These are phyloP conservation scores for Hygrophorus pudorinus DNA, from an alignment of 768 basidiomycete genomes.

Conservation along the genomic window DNA sequence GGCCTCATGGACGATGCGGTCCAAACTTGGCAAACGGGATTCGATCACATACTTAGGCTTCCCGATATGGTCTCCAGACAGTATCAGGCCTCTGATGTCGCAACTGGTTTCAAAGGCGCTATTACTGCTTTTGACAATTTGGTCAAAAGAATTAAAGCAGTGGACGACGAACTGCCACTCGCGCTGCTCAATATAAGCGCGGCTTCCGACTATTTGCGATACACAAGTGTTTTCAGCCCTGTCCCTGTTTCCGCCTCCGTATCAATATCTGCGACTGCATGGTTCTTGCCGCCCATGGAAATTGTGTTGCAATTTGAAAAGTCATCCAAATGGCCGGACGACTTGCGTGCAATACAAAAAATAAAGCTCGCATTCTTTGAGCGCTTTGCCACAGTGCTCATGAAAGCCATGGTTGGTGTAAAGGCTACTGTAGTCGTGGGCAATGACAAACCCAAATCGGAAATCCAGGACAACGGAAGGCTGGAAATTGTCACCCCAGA, in stretches of 20 bases:
- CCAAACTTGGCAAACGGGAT: constrained; percentile 47
- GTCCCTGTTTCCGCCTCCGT: constrained; percentile 53
- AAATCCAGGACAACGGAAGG: constrained; percentile 56
- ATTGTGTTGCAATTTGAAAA: constrained; percentile 85
- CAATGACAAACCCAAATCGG: constrained; percentile 33
- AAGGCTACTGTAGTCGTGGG: constrained; percentile 52
- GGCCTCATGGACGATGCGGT: constrained; percentile 44
- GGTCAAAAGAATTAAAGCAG: constrained; percentile 61
- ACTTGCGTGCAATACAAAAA: constrained; percentile 84
- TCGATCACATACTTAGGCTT: constrained; percentile 48
- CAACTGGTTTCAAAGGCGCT: constrained; percentile 62
- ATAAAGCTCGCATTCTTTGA: constrained; percentile 92
- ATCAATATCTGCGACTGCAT: constrained; percentile 47
- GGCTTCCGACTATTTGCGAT: constrained; percentile 63
- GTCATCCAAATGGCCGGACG: constrained; percentile 91
- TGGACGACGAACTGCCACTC: constrained; percentile 69
- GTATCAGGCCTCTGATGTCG: constrained; percentile 28
- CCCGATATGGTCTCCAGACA: constrained; percentile 43
- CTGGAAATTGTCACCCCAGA: constrained; percentile 72
- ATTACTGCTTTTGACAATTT: constrained; percentile 72
- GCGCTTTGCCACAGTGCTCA: constrained; percentile 58
- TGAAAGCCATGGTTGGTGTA: constrained; percentile 39
- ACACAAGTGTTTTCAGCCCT: constrained; percentile 78
- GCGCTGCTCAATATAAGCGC: constrained; percentile 69
- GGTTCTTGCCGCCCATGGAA: constrained; percentile 61